These are phyloP conservation scores for Saccharomyces hybrid DNA, from an alignment of 1,139 yeast genomes.

Conservation along the genomic window DNA sequence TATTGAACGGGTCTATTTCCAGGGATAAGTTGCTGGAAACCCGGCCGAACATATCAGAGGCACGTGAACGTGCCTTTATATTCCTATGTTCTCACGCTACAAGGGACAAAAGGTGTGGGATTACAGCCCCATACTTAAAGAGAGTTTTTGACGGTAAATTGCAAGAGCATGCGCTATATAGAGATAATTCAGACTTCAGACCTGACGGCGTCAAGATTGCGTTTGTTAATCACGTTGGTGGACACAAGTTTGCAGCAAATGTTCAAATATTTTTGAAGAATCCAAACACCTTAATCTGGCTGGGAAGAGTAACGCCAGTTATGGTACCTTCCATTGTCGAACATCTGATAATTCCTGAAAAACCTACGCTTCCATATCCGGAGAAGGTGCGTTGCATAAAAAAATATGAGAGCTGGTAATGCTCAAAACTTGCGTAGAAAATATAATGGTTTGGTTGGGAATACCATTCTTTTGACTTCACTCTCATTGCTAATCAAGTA, in stretches of 20 bases:
- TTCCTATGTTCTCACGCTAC: constrained; percentile 83
- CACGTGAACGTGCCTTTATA: constrained; percentile 48
- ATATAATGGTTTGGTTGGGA: no score
- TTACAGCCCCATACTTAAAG: constrained; percentile 86
- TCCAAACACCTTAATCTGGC: constrained; percentile 76
- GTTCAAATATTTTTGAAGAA: constrained; percentile 60
- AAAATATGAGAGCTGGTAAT: constrained; percentile 26
- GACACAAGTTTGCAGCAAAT: constrained; percentile 91
- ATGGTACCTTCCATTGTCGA: constrained; percentile 70
- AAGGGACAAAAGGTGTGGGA: constrained; percentile 88
- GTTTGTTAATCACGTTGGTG: constrained; percentile 84
- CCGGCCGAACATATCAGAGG: constrained; percentile 32
- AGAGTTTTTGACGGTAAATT: constrained; percentile 68
- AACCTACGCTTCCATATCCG: constrained; percentile 27
- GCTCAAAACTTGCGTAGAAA: background rate
- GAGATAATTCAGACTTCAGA: constrained; percentile 68
- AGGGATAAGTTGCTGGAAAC: constrained; percentile 15
- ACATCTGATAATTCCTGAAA: constrained; percentile 34
- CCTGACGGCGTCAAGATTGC: constrained; percentile 67
- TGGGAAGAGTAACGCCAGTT: constrained; percentile 75
- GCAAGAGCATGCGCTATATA: constrained; percentile 57
- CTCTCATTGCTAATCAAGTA: background rate
- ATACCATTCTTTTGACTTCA: no score
- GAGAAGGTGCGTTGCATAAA: constrained; percentile 32
- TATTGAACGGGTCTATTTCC: constrained; percentile 30